phyloP scores from a whole-genome alignment of 257 asterid species.

The Penstemon davidsonii region DNA sequence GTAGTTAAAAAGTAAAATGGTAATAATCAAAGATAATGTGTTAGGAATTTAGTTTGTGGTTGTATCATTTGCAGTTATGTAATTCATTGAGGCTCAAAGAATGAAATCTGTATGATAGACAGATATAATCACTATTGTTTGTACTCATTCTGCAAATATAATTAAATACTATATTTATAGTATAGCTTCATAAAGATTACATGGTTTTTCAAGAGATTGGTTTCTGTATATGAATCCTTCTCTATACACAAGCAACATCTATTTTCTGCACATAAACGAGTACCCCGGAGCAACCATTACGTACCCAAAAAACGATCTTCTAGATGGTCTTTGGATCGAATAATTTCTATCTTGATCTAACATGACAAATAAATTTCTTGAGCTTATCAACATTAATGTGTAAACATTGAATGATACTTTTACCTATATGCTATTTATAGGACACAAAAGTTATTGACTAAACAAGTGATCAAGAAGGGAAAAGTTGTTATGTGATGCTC shows the following conservation, averaged over 20 bases:
- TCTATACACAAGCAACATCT: background rate
- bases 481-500: background rate
- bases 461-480: constrained; percentile 2
- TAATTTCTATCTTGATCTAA: background rate
- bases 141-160: constrained; percentile 16
- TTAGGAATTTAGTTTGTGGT: background rate
- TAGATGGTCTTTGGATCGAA: background rate
- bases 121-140: background rate
- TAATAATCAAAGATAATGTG: background rate
- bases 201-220: background rate
- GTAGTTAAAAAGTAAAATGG: no score
- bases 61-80: background rate
- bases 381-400: background rate
- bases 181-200: background rate
- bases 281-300: background rate
- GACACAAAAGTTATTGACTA: background rate
- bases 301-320: background rate
- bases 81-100: constrained; percentile 32
- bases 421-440: background rate
- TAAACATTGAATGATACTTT: background rate
- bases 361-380: background rate
- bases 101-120: constrained; percentile 25
- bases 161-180: background rate
- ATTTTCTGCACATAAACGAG: background rate
- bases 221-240: background rate